phyloP scores from a whole-genome alignment of 2,329 filamentous ascomycete genomes.

The Colletotrichum abscissum region DNA sequence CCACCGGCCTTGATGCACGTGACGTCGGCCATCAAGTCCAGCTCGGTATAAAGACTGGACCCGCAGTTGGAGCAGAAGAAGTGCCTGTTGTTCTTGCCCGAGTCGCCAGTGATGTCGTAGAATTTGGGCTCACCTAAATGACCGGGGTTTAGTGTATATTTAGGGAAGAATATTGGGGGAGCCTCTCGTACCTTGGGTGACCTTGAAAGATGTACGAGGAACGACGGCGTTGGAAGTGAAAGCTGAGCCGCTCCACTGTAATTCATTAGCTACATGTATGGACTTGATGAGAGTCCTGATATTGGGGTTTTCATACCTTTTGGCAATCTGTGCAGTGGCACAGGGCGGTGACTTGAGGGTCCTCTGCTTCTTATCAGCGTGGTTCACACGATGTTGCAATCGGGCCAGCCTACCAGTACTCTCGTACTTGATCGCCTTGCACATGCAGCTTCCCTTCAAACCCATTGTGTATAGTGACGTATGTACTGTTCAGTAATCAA shows the following conservation, averaged over 20 bases:
- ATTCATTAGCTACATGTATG: background rate
- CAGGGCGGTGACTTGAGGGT: conserved; percentile 55
- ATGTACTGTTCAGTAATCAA: background rate
- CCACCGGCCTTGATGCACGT: conserved; percentile 62
- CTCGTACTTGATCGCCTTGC: conserved; percentile 48
- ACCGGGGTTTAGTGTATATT: background rate
- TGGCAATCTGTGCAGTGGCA: conserved; percentile 67
- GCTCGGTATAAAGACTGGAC: conserved; percentile 60
- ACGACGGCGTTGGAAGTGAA: conserved; percentile 67
- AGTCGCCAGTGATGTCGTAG: conserved; percentile 59
- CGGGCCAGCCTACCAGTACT: conserved; percentile 43
- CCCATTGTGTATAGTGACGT: conserved; percentile 17
- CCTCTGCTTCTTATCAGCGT: conserved; percentile 43
- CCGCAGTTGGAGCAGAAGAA: conserved; percentile 66
- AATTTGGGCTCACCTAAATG: conserved; percentile 55
- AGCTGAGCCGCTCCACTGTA: conserved; percentile 61
- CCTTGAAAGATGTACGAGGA: conserved; percentile 55
- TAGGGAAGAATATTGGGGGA: background rate
- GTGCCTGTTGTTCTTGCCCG: conserved; percentile 66
- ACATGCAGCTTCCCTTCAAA: conserved; percentile 49
- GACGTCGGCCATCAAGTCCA: conserved; percentile 64
- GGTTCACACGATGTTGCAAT: background rate
- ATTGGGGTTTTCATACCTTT: conserved; percentile 51
- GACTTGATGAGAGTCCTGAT: background rate
- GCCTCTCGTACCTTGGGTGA: conserved; percentile 55